Conservation (phyloP, 2,329 filamentous ascomycete genomes). For the Fonsecaea erecta region DNA sequence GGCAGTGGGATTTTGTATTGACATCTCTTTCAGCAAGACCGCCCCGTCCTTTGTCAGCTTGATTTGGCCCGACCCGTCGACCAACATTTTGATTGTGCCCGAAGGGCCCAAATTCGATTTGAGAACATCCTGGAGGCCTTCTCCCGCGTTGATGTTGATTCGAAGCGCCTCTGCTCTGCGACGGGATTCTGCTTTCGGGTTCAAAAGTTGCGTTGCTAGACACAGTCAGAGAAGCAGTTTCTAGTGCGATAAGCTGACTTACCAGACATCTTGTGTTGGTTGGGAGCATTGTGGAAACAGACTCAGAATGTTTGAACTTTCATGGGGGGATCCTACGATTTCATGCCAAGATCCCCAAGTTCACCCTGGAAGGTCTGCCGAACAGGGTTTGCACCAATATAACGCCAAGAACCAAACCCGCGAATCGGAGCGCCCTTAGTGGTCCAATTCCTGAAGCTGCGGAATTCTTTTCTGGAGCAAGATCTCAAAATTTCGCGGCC, state of each 20-base stretch:
- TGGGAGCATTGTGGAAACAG: not conserved
- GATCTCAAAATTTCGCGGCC: not conserved
- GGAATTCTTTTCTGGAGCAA: not conserved
- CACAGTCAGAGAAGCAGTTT: not conserved
- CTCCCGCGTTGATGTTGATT: conserved; percentile 96
- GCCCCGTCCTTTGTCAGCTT: conserved; percentile 99
- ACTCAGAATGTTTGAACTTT: not conserved
- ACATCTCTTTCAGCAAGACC: conserved; percentile 72
- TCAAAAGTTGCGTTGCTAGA: conserved; percentile 95
- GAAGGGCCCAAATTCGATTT: conserved; percentile 94
- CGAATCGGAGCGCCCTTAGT: not conserved
- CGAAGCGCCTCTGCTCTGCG: conserved; percentile 94
- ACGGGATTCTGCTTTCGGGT: conserved; percentile 97
- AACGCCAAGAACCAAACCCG: not conserved
- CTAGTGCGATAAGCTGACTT: not conserved
- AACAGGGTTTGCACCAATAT: not conserved
- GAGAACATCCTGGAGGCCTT: conserved; percentile 90
- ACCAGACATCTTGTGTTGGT: conserved; percentile 27
- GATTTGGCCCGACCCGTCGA: conserved; percentile 80
- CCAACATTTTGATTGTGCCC: conserved; percentile 93
- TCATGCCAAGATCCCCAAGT: not conserved
- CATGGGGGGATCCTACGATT: not conserved
- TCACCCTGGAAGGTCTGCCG: not conserved
- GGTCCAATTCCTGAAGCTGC: not conserved
- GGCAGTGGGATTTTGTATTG: conserved; percentile 72